These are phyloP conservation scores for Acanthamoeba triangularis DNA, from an alignment of 208 protist genomes.

Conservation along the genomic window DNA sequence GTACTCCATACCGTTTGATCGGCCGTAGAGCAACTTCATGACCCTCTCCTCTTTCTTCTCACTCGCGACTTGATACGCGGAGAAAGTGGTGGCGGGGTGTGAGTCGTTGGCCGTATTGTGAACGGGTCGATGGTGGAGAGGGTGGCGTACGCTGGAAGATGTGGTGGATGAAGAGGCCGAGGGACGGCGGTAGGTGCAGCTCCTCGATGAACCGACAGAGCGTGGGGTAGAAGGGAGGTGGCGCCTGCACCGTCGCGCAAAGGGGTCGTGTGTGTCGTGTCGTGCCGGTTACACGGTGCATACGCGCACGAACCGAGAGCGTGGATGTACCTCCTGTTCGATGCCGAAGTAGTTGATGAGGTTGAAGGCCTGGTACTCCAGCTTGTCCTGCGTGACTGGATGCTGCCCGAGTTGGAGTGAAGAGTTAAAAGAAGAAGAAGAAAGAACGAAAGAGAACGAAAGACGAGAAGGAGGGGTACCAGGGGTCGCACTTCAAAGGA, in stretches of 20 bases:
- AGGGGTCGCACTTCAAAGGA: neutral
- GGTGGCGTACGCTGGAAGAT: neutral
- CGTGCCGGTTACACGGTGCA: neutral
- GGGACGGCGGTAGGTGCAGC: neutral
- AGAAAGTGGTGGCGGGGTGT: too few species aligned
- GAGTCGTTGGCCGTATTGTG: neutral
- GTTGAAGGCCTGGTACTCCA: neutral
- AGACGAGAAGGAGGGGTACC: neutral
- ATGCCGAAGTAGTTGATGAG: neutral
- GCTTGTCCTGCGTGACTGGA: neutral
- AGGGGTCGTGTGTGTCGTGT: neutral
- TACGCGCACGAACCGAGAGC: neutral
- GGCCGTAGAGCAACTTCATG: neutral
- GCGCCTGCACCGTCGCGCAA: neutral
- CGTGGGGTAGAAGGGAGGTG: neutral
- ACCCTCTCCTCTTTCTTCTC: neutral
- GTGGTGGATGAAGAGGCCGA: slow-evolving; percentile 26
- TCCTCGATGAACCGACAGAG: slow-evolving; percentile 2
- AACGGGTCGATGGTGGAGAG: neutral
- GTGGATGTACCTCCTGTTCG: neutral
- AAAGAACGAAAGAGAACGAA: neutral
- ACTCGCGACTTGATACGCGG: neutral
- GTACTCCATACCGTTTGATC: neutral
- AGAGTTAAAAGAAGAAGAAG: too few species aligned
- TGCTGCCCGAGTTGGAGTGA: neutral